These are phyloP conservation scores for Plantago major DNA, from an alignment of 257 asterid genomes.

Conservation along the genomic window DNA sequence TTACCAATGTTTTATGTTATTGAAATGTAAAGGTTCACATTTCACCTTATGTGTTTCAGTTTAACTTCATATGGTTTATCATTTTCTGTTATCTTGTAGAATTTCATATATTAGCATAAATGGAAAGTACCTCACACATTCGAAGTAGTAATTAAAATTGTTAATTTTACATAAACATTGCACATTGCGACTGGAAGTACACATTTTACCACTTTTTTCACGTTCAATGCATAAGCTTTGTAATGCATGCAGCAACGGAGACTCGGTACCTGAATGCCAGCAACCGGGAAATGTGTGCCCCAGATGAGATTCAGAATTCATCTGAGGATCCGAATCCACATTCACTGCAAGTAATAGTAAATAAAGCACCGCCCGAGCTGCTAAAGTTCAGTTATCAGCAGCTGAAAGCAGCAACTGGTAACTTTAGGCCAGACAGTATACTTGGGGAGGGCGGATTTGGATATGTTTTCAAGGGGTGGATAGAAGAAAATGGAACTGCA, in stretches of 20 bases:
- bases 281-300: constrained; percentile 78
- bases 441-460: constrained; percentile 99
- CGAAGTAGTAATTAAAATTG: too few species aligned
- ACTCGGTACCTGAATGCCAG: constrained; percentile 76
- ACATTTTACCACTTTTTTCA: too few species aligned
- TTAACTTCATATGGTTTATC: too few species aligned
- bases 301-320: constrained; percentile 57
- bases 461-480: constrained; percentile 94
- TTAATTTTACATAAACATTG: too few species aligned
- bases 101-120: too few species aligned
- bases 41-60: too few species aligned
- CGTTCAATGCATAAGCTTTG: too few species aligned
- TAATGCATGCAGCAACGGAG: constrained; percentile 55
- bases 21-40: too few species aligned
- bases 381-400: constrained; percentile 76
- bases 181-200: too few species aligned
- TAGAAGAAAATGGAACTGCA: constrained; percentile 87
- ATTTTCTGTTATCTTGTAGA: too few species aligned
- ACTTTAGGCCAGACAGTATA: constrained; percentile 89
- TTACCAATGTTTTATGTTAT: too few species aligned
- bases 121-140: too few species aligned
- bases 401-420: constrained; percentile 87
- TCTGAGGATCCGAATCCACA: constrained; percentile 41
- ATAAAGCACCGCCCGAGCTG: constrained; percentile 49
- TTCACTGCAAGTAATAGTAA: constrained; percentile 27